Conservation (phyloP, 2,329 filamentous ascomycete genomes). For the Trichoderma citrinoviride region DNA sequence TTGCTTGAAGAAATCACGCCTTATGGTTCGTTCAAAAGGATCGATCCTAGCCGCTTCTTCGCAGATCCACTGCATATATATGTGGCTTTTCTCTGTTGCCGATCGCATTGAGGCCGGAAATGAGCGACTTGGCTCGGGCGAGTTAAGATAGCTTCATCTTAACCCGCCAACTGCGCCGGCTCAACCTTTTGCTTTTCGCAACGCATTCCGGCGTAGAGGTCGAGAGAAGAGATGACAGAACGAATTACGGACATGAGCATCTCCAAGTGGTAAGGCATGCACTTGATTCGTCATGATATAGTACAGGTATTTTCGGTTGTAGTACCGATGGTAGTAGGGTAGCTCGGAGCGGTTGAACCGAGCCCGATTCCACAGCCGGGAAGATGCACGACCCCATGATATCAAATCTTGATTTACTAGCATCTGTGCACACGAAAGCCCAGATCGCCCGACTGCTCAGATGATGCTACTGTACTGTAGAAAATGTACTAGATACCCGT, state of each 20-base stretch:
- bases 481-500: slow-evolving; percentile 1
- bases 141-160: slow-evolving; percentile 16
- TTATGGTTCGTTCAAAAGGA: background rate
- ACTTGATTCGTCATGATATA: no score
- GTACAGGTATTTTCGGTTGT: no score
- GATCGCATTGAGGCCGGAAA: slow-evolving; percentile 18
- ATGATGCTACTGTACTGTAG: background rate
- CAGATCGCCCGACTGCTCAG: background rate
- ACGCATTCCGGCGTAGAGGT: background rate
- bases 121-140: slow-evolving; percentile 14
- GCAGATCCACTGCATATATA: slow-evolving; percentile 8
- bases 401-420: slow-evolving; percentile 10
- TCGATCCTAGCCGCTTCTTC: background rate
- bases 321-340: no score
- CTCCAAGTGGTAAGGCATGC: background rate
- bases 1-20: background rate
- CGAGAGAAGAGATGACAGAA: background rate
- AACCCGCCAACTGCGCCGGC: background rate
- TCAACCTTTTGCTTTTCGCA: background rate
- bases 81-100: background rate
- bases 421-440: background rate
- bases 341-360: no score
- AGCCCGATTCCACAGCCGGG: background rate
- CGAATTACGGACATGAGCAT: background rate
- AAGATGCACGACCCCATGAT: background rate